Conservation (phyloP, 2,329 filamentous ascomycete genomes). For the Paradendryphiella salina region DNA sequence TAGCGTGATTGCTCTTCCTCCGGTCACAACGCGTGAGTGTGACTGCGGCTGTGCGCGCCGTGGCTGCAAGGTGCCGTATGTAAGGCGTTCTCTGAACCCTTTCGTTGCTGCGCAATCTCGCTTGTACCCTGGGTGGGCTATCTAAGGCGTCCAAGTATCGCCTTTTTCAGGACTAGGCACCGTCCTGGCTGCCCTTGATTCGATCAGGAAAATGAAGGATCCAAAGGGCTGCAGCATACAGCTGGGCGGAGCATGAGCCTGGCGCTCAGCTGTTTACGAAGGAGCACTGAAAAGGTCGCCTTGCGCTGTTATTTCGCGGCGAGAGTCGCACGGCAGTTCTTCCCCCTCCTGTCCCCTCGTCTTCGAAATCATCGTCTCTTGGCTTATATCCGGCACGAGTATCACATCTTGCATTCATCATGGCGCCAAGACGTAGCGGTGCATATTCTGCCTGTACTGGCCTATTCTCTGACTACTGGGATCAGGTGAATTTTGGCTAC, state of each 20-base stretch:
- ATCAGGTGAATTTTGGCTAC: conserved; percentile 22
- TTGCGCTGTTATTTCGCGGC: background rate
- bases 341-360: too few relatives aligned
- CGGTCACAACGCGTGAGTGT: background rate
- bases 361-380: background rate
- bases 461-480: conserved; percentile 13
- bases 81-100: background rate
- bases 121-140: background rate
- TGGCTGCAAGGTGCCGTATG: background rate
- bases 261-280: background rate
- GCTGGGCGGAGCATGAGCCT: conserved; percentile 1
- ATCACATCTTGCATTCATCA: conserved; percentile 7
- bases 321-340: too few relatives aligned
- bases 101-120: background rate
- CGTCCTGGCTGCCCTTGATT: background rate
- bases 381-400: too few relatives aligned
- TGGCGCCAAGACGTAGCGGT: conserved; percentile 32
- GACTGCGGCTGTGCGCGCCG: background rate
- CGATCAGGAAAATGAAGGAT: background rate
- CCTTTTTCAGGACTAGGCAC: background rate
- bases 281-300: background rate
- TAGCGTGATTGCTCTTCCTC: background rate
- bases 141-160: conserved; percentile 1
- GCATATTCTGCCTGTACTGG: conserved; percentile 18
- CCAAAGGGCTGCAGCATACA: background rate